phyloP scores from a whole-genome alignment of 257 asterid genomes.

The Osmanthus fragrans region DNA sequence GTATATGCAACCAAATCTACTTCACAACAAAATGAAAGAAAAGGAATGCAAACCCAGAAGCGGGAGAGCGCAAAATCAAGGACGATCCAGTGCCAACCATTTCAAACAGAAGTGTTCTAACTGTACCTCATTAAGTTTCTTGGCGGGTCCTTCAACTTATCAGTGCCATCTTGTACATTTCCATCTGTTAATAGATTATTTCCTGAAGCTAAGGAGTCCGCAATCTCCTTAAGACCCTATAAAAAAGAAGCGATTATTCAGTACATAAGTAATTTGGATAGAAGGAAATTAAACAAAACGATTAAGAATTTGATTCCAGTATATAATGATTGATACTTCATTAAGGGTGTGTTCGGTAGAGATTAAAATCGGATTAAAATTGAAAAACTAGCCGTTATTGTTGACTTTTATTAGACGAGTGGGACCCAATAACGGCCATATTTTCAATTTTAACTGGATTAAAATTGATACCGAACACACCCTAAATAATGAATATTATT shows the following conservation, averaged over 20 bases:
- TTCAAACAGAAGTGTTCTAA: not conserved
- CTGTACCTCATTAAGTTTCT: constrained; percentile 44
- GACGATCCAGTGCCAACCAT: not conserved
- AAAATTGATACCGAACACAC: no score
- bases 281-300: not conserved
- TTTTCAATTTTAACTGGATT: no score
- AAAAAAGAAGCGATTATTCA: constrained; percentile 13
- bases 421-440: no score
- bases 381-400: no score
- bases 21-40: not conserved
- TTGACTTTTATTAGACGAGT: no score
- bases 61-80: not conserved
- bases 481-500: not conserved
- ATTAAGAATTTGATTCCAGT: not conserved
- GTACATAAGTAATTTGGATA: not conserved
- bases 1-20: not conserved
- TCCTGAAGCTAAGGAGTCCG: constrained; percentile 34
- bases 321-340: not conserved
- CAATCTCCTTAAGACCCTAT: constrained; percentile 75
- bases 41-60: not conserved
- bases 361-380: no score
- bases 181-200: constrained; percentile 46
- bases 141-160: constrained; percentile 31
- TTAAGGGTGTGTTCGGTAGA: no score
- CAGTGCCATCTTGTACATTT: constrained; percentile 30